Evolutionary conservation across 169 alveolate species (phyloP), one percentile per base, ranked within the genome.

Genomic region (Eimeria praecox): DNA sequence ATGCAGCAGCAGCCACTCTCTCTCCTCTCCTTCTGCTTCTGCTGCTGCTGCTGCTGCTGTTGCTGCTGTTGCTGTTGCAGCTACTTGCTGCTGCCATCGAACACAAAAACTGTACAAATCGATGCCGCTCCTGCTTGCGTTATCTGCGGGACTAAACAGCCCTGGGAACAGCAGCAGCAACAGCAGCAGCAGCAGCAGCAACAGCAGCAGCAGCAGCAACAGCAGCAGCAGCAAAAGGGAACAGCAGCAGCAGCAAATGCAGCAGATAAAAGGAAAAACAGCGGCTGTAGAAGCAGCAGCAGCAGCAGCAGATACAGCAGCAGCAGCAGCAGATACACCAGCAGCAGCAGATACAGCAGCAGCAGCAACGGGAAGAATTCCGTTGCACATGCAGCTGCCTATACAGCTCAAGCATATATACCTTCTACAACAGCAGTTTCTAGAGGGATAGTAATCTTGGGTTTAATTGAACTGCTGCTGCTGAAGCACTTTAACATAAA

Each of bases 351-450:
- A 14, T 9, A 14, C 20, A 52, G 59, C 59, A 52, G 59, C 40
- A 85, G 77, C 56, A 49, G 92, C 73, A 27, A 49, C 52, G 52
- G 77, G 77, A 20, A 6, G 24, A 44, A 10, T 59, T 14, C 66
- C 5, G n/a, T n/a, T n/a, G n/a, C 40, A 40, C 4, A 24, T 16
- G 42, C 40, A 24, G 49, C 66, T 52, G 69, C 24, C 30, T 30
- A 35, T 75, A 75, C 52, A 75, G 14, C 40, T 35, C 18, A 52
- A 52, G 6, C 6, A 9, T 9, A 52, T 71, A 8, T 33, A 89
- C 95, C 95, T 42, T 89, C 95, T 6, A 89, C 95, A 10, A 69
- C 80, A 3, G 95, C 95, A 75, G 80, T 52, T 73, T 89, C 75
- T 12, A 89, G 87, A 18, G 95, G 82, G 52, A 89, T 75, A n/a